Percentiles rank a stretch among this genome's conserved stretches.
phyloP scores from a whole-genome alignment of 2,329 filamentous ascomycete genomes.

The Byssoonygena ceratinophila region DNA sequence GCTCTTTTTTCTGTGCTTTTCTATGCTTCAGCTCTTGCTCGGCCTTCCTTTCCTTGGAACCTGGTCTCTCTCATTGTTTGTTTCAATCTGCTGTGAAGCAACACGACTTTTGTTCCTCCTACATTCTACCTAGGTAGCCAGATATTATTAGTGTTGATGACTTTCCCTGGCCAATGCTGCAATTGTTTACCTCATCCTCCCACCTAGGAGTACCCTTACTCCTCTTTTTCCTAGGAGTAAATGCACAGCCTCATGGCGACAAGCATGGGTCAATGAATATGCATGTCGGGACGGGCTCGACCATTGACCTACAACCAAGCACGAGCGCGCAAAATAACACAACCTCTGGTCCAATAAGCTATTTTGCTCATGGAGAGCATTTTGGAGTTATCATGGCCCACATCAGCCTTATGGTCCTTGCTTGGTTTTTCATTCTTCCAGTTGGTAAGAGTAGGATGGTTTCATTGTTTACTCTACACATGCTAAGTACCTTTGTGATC shows the following conservation, averaged over 20 bases:
- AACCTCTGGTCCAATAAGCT: slow-evolving; percentile 31
- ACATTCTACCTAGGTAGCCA: neutral
- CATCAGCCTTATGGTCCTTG: slow-evolving; percentile 57
- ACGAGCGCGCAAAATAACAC: slow-evolving; percentile 20
- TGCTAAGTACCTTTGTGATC: slow-evolving; percentile 11
- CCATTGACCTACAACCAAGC: slow-evolving; percentile 16
- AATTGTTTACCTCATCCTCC: neutral
- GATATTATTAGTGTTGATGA: neutral
- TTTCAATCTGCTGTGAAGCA: neutral
- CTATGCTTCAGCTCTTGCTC: neutral
- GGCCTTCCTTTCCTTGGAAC: neutral
- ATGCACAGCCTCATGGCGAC: slow-evolving; percentile 26
- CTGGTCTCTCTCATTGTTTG: neutral
- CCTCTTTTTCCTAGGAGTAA: slow-evolving; percentile 25
- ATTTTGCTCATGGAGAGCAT: slow-evolving; percentile 35
- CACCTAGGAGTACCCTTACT: slow-evolving; percentile 5
- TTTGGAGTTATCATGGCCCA: slow-evolving; percentile 52
- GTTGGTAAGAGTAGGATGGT: slow-evolving; percentile 47
- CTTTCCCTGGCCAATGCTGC: slow-evolving; percentile 2
- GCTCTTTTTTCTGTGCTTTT: neutral
- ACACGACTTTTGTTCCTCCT: neutral
- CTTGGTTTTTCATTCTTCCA: slow-evolving; percentile 64
- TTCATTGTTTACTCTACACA: slow-evolving; percentile 9
- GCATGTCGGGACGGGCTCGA: slow-evolving; percentile 20
- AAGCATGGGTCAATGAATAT: slow-evolving; percentile 27